phyloP scores from a whole-genome alignment of 192 early-diverging fungal genomes.

The Backusella sp. region DNA sequence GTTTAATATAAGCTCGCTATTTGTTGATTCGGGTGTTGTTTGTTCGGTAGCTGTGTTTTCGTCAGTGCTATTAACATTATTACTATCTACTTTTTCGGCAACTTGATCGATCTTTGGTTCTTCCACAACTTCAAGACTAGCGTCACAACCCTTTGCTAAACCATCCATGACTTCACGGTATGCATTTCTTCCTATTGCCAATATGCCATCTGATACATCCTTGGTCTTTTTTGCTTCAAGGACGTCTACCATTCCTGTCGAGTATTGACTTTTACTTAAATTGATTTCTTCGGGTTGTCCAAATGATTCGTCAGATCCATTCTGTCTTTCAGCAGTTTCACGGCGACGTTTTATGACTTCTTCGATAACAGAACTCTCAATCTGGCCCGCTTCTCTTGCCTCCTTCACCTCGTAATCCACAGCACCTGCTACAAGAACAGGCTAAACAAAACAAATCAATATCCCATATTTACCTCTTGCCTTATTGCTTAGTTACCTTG shows the following conservation, averaged over 20 bases:
- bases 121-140: constrained; percentile 13
- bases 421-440: constrained; percentile 40
- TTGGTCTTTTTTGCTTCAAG: not conserved
- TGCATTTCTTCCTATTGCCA: constrained; percentile 41
- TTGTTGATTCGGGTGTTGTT: not conserved
- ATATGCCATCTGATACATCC: constrained; percentile 24
- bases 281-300: not conserved
- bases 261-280: not conserved
- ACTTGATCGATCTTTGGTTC: constrained; percentile 2
- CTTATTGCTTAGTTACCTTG: constrained; percentile 31
- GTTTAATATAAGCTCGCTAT: not conserved
- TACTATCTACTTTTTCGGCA: not conserved
- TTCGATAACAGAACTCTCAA: constrained; percentile 35
- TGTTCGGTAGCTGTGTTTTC: not conserved
- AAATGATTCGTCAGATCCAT: not conserved
- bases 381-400: constrained; percentile 30
- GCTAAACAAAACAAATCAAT: constrained; percentile 16
- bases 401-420: constrained; percentile 48
- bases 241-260: not conserved
- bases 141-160: constrained; percentile 35
- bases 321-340: constrained; percentile 11
- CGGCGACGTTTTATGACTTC: constrained; percentile 32
- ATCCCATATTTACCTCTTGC: not conserved
- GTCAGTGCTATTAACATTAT: not conserved
- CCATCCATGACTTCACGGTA: constrained; percentile 42